These are phyloP conservation scores for Pythium volutum DNA, from an alignment of 352 stramenopile genomes.

Conservation along the genomic window DNA sequence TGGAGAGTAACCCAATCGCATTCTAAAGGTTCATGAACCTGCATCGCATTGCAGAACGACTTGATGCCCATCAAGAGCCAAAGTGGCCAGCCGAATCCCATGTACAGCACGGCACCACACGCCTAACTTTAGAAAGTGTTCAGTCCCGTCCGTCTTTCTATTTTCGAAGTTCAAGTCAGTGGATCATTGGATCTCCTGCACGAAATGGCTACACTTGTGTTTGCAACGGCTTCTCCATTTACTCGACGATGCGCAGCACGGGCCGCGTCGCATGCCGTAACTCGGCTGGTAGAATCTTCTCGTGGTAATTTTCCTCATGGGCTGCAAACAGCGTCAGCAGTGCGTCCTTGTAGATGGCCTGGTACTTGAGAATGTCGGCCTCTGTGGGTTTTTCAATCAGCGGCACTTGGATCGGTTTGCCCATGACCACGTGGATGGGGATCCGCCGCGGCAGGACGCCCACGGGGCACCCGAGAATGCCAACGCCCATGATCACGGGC, in stretches of 20 bases:
- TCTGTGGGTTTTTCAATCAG: constrained; percentile 37
- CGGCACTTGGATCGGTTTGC: constrained; percentile 38
- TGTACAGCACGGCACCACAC: too few relatives aligned
- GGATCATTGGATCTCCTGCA: not conserved
- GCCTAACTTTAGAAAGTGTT: too few relatives aligned
- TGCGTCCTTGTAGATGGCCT: constrained; percentile 38
- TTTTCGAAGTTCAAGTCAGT: not conserved
- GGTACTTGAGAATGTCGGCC: constrained; percentile 44
- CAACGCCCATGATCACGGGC: constrained; percentile 32
- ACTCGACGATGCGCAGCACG: constrained; percentile 35
- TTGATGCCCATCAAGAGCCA: not conserved
- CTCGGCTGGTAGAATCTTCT: constrained; percentile 30
- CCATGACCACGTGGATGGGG: constrained; percentile 40
- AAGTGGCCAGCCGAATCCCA: not conserved
- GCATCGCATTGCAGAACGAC: too few relatives aligned
- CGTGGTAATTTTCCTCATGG: constrained; percentile 42
- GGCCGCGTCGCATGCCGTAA: constrained; percentile 27
- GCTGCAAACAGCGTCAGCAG: constrained; percentile 50
- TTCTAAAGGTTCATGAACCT: too few relatives aligned
- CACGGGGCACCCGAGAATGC: constrained; percentile 27
- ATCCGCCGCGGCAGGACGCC: constrained; percentile 35
- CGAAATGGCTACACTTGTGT: not conserved
- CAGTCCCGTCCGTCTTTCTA: not conserved
- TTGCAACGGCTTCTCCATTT: too few relatives aligned
- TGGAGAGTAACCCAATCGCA: too few relatives aligned